Conservation (phyloP, 2,329 filamentous ascomycete genomes). For the Monosporascus sp. region DNA sequence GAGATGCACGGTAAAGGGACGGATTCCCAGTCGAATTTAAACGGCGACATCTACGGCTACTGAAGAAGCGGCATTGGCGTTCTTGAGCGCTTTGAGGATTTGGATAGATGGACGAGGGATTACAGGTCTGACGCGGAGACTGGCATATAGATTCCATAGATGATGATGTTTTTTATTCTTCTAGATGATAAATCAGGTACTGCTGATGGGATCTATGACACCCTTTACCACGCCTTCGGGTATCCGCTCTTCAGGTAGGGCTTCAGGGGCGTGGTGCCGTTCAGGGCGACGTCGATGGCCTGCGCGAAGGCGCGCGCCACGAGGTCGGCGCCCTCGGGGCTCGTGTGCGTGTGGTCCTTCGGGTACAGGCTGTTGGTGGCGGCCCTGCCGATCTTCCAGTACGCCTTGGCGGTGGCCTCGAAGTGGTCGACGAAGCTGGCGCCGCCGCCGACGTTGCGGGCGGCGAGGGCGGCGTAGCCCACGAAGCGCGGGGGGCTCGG, state of each 20-base stretch:
- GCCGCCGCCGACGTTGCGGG: conserved; percentile 15
- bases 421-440: conserved; percentile 54
- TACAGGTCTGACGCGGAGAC: too few relatives aligned
- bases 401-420: conserved; percentile 45
- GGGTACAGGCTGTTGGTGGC: conserved; percentile 48
- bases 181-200: too few relatives aligned
- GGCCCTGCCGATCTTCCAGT: conserved; percentile 38
- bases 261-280: conserved; percentile 17
- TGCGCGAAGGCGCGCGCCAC: conserved; percentile 54
- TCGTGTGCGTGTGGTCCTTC: conserved; percentile 58
- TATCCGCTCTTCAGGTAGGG: conserved; percentile 8
- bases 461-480: conserved; percentile 33
- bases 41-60: too few relatives aligned
- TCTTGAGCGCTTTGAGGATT: too few relatives aligned
- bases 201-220: too few relatives aligned
- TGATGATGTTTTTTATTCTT: too few relatives aligned
- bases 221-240: neutral
- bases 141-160: too few relatives aligned
- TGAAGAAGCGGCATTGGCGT: too few relatives aligned
- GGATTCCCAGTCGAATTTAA: conserved; percentile 4
- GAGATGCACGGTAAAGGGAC: conserved; percentile 12
- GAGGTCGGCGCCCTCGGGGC: conserved; percentile 44
- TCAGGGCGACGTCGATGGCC: conserved; percentile 27
- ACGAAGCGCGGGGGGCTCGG: conserved; percentile 50
- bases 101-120: too few relatives aligned